Base-by-base conservation (phyloP, 31 red algal species). In the Odonthalia washingtoniensis region DNA sequence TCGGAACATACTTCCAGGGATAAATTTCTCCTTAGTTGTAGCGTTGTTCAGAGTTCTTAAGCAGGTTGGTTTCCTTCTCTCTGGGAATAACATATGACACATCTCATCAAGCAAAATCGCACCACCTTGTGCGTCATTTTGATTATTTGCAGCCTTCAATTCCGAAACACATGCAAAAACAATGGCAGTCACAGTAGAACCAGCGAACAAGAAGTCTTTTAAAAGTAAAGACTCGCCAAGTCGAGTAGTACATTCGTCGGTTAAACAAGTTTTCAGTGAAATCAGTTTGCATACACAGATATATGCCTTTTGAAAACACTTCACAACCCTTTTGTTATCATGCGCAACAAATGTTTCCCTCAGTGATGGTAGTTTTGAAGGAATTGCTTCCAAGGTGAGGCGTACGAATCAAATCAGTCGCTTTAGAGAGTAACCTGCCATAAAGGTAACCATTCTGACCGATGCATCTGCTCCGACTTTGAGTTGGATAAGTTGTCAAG, bases 21-120 rank as follows among this genome's bases (percentile, higher is more conserved):
- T 98, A 46, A 87, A 98, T 72, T 98, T 93, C 85, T 98, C 96
- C 46, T 98, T 92, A 1, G 96, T 93, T 4, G 96, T 92, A 32
- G 93, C 86, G 70, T 98, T 98, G 30, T 92, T 93, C 70, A 97
- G 70, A 43, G 91, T 46, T 36, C 93, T 43, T 40, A 81, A 65
- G 37, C 86, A 91, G 24, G 84, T 81, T 26, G 95, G 62, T 33
- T 86, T 78, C 37, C 86, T 92, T 17, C 87, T 61, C 57, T 97
- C 83, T 40, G 16, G 9, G 12, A 14, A 89, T 90, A 97, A 45
- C 95, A 94, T 89, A 12, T 78, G 60, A 78, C 87, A 87, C 0
- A 94, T 67, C 65, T 93, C 92, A 12, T 97, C 91, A 30, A 91
- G 53, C 14, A 97, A 70, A 62, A 96, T 92, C 12, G 90, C 90